Conservation (phyloP, 2,329 filamentous ascomycete species). For the Scytalidium sp. region DNA sequence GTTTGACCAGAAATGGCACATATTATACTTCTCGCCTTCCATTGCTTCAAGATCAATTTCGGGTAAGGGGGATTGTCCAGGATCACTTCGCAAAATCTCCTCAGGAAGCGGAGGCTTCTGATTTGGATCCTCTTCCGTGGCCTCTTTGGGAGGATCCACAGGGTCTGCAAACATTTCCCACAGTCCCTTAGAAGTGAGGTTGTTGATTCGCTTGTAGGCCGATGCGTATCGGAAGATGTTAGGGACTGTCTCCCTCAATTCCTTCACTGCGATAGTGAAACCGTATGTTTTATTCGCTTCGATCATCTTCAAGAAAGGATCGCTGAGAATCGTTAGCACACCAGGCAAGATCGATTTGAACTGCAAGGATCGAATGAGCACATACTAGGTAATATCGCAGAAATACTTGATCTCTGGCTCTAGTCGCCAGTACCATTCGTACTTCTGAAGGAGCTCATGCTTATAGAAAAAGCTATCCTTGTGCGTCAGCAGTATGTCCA, state of each 20-base stretch:
- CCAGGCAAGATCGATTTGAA: too few relatives aligned
- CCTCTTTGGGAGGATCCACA: constrained; percentile 50
- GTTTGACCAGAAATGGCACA: constrained; percentile 99
- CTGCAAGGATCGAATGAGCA: too few relatives aligned
- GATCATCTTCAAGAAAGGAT: constrained; percentile 95
- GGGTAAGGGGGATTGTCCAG: constrained; percentile 65
- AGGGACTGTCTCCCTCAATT: constrained; percentile 93
- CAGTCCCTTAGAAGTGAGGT: constrained; percentile 83
- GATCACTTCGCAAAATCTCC: constrained; percentile 75
- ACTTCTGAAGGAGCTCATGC: constrained; percentile 89
- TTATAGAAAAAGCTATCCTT: constrained; percentile 83
- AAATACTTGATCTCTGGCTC: constrained; percentile 99
- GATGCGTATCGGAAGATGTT: constrained; percentile 99
- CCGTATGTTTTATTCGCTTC: constrained; percentile 96
- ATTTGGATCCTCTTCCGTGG: constrained; percentile 60
- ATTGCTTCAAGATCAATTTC: constrained; percentile 89
- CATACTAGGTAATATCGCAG: constrained; percentile 97
- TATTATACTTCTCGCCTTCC: constrained; percentile 98
- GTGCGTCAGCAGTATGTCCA: constrained; percentile 13
- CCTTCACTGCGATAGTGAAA: constrained; percentile 98
- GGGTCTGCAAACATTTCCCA: constrained; percentile 99
- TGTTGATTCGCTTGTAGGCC: constrained; percentile 91
- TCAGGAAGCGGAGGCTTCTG: constrained; percentile 70
- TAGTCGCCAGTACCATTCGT: constrained; percentile 99
- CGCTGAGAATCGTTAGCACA: constrained; percentile 52